Evolutionary conservation across 768 basidiomycete species (phyloP), one percentile per base, ranked within the genome.

Genomic region (Trametes meyenii): DNA sequence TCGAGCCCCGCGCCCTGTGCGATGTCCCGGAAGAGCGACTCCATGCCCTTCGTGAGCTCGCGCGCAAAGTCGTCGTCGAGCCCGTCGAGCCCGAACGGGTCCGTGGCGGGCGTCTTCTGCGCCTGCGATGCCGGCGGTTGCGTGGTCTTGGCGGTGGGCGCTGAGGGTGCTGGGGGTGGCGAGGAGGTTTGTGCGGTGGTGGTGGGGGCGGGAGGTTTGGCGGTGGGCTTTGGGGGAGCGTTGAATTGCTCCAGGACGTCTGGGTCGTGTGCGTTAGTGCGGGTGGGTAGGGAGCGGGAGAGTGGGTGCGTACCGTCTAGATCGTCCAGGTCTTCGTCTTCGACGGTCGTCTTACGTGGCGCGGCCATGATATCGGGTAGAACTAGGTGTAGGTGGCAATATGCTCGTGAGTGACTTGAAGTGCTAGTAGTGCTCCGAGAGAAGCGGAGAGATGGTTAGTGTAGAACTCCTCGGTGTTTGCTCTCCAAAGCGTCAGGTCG

Each of bases 301-400:
- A 12, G 11, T 3, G 4, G 48, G 42, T 45, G 42, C 76, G 43
- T 46, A 82, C 82, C 82, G 70, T 90, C 88, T 49, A 90, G 82
- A 67, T 90, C 88, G 68, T 90, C 88, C 19, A 88, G 70, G 71
- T 90, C 85, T 21, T 87, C 86, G n/a, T 78, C 78, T 35, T 64
- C 62, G 13, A 64, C 58, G 3, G 58, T 64, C 2, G 45, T 19
- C 58, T 55, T 64, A 44, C 62, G 62, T 3, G 62, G 58, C 24
- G 58, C 58, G 14, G 58, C 62, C 62, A 64, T 64, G 26, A 23
- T 40, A 33, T 3, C 29, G 23, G 14, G 36, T n/a, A 42, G 48
- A 19, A 40, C 5, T 6, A 24, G 29, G 12, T 19, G 55, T n/a
- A 35, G 26, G n/a, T 12, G 40, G 14, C 2, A 42, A 14, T 42